phyloP scores from a whole-genome alignment of 139 green algal genomes.

The Haematococcus lacustris region DNA sequence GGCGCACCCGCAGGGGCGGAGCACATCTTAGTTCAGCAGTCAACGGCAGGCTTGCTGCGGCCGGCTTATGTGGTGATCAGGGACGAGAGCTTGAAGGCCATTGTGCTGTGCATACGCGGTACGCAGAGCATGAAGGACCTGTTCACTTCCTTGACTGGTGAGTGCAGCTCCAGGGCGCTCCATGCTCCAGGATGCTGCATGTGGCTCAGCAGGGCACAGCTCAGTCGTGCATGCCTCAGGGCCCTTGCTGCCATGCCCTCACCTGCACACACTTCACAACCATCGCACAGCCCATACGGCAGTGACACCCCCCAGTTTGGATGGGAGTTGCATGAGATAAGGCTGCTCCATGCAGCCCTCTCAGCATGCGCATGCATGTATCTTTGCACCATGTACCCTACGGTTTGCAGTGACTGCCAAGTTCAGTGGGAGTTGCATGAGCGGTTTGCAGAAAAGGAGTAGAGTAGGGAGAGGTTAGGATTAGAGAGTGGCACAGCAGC shows the following conservation, averaged over 20 bases:
- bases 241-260: not conserved
- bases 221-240: not conserved
- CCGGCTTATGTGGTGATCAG: conserved; percentile 66
- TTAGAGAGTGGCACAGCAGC: not conserved
- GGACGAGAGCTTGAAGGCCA: conserved; percentile 42
- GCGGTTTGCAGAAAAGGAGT: no score
- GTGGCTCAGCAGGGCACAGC: not conserved
- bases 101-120: conserved; percentile 74
- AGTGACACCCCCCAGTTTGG: not conserved
- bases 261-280: not conserved
- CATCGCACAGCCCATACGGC: not conserved
- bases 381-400: not conserved
- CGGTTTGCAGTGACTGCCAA: no score
- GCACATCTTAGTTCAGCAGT: conserved; percentile 57
- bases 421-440: no score
- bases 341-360: not conserved
- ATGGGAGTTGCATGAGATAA: not conserved
- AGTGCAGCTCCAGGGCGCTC: not conserved
- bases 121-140: conserved; percentile 75
- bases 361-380: not conserved
- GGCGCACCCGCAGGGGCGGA: conserved; percentile 22
- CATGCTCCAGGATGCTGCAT: not conserved
- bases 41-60: conserved; percentile 63
- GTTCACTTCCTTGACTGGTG: conserved; percentile 69
- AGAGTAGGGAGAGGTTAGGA: not conserved